Evolutionary conservation across 306 rosid species (phyloP), one percentile per base, ranked within the genome.

Genomic region (Vigna nakashimae): DNA sequence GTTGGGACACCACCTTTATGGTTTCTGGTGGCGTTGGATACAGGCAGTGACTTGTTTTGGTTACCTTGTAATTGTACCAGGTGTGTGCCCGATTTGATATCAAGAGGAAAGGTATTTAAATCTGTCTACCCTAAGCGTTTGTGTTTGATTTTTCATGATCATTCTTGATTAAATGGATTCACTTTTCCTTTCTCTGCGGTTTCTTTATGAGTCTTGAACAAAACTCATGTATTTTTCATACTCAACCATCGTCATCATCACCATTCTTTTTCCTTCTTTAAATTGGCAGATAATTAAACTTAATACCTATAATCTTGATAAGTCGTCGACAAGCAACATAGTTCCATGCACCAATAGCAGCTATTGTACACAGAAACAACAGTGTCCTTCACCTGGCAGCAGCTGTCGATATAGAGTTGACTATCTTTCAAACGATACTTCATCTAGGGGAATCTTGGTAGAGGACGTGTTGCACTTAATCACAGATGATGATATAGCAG

Each of bases 31-130:
- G 99, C 99, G 24, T 85, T 95, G 75, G 99, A 95, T 79, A 92
- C 98, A 0, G 99, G 99, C 2, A 95, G 99, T 63, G 89, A 95
- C 84, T 81, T 91, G 81, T 86, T 92, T 76, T 95, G 98, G 98
- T 74, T 95, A 65, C 98, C 99, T n/a, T 95, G 99, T 71, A 91
- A 95, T 49, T 95, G 98, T 84, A 57, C 46, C 74, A 80, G 86
- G 43, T 95, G 98, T 55, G 64, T 76, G 4, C 73, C 3, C 4
- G 57, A 71, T 59, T 3, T 90, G 15, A 42, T 55, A 26, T 1
- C 73, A 52, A 15, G 15, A 0, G 88, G 87, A 55, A 12, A 43
- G 74, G 98, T 93, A 62, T 62, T 62, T 10, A 11, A 28, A 59
- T 30, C 10, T 43, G 2, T 24, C 63, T 9, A 45, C 14, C 17